These are phyloP conservation scores for Cladophialophora yegresii DNA, from an alignment of 2,329 filamentous ascomycete species.

Conservation along the genomic window DNA sequence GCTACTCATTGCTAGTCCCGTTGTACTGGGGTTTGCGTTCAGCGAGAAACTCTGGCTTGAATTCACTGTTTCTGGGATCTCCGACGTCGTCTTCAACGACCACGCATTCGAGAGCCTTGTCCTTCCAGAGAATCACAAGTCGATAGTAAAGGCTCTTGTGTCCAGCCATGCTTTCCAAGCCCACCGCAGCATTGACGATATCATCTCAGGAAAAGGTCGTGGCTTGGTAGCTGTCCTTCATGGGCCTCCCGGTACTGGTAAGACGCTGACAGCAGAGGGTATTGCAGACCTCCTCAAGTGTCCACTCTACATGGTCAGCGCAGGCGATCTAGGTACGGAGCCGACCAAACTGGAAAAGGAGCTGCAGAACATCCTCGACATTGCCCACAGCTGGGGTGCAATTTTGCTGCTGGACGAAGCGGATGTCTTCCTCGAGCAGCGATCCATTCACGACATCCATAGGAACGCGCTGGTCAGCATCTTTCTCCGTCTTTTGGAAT, in stretches of 20 bases:
- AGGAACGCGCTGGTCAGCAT: conserved; percentile 84
- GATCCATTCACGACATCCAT: conserved; percentile 79
- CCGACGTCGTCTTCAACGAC: conserved; percentile 82
- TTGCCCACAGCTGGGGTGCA: conserved; percentile 82
- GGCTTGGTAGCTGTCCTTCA: conserved; percentile 81
- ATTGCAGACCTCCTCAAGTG: conserved; percentile 81
- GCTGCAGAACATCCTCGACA: conserved; percentile 80
- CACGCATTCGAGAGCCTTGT: conserved; percentile 81
- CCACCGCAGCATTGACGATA: conserved; percentile 78
- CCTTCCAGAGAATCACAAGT: conserved; percentile 63
- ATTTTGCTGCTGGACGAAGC: conserved; percentile 84
- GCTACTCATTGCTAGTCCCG: conserved; percentile 77
- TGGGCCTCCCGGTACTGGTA: conserved; percentile 82
- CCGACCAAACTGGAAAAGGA: conserved; percentile 72
- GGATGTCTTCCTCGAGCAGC: conserved; percentile 80
- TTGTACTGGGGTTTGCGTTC: conserved; percentile 85
- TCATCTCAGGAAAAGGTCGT: conserved; percentile 81
- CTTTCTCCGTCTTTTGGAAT: conserved; percentile 83
- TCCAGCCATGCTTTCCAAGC: conserved; percentile 81
- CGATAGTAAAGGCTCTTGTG: conserved; percentile 76
- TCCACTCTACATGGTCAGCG: conserved; percentile 79
- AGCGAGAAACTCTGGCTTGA: conserved; percentile 89
- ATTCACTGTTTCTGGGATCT: conserved; percentile 75
- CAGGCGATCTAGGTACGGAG: conserved; percentile 79
- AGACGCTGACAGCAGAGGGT: conserved; percentile 83